These are phyloP conservation scores for Panicum hallii DNA, from an alignment of 202 grass and related monocot species.

Conservation along the genomic window DNA sequence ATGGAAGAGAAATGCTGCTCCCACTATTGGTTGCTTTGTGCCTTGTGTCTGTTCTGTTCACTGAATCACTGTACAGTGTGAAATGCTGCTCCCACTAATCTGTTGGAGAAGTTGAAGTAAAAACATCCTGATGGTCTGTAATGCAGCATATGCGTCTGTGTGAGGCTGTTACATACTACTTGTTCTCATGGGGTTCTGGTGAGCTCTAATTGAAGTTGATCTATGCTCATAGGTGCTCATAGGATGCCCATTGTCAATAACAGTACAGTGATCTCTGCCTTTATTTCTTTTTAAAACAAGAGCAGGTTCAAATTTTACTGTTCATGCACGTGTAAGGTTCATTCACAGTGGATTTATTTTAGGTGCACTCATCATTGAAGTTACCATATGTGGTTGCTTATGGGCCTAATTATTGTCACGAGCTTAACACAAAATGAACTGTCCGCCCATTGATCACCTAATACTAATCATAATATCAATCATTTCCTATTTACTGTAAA, in stretches of 20 bases:
- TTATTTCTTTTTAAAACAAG: background rate
- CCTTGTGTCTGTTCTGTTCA: too few relatives aligned
- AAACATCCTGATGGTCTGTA: background rate
- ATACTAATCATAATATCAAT: conserved; percentile 8
- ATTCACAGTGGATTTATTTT: background rate
- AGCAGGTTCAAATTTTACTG: background rate
- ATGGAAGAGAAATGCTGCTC: too few relatives aligned
- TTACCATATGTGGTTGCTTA: background rate
- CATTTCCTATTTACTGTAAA: conserved; percentile 1
- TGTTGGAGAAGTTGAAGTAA: background rate
- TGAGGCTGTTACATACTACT: too few relatives aligned
- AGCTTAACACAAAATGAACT: background rate
- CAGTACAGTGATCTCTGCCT: background rate
- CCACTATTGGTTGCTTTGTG: too few relatives aligned
- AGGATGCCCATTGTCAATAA: background rate
- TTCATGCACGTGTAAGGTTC: too few relatives aligned
- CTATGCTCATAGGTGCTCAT: background rate
- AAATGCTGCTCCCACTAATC: too few relatives aligned
- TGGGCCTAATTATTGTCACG: background rate
- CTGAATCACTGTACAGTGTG: too few relatives aligned
- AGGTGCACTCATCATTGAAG: background rate
- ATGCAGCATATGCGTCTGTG: background rate
- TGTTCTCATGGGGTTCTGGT: background rate
- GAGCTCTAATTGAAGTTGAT: background rate
- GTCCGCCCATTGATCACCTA: background rate